Conservation (phyloP, 331 rosid species). For the Stylosanthes scabra region DNA sequence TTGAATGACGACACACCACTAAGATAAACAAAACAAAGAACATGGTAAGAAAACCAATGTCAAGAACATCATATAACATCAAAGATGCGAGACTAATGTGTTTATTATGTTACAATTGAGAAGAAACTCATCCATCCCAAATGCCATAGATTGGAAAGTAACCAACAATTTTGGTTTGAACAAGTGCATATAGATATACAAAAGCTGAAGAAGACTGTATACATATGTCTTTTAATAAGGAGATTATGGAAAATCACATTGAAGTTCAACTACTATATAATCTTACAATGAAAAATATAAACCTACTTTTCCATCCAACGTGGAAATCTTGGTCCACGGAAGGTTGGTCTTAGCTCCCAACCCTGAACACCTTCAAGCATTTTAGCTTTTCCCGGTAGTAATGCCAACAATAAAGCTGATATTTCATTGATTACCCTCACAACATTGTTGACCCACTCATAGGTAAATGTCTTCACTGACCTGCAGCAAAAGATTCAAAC, state of each 20-base stretch:
- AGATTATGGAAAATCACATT: not conserved
- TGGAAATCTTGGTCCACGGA: conserved; percentile 91
- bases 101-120: not conserved
- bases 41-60: conserved; percentile 36
- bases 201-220: no score
- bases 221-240: no score
- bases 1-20: conserved; percentile 98
- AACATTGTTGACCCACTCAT: conserved; percentile 77
- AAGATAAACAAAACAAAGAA: conserved; percentile 17
- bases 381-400: conserved; percentile 80
- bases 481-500: conserved; percentile 54
- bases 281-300: not conserved
- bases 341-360: conserved; percentile 95
- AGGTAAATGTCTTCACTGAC: conserved; percentile 92
- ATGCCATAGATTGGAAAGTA: not conserved
- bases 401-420: conserved; percentile 74
- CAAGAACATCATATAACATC: conserved; percentile 23
- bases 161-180: not conserved
- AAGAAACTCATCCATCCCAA: conserved; percentile 1
- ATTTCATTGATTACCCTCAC: conserved; percentile 89
- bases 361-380: conserved; percentile 96
- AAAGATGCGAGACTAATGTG: conserved; percentile 9
- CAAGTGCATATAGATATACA: no score
- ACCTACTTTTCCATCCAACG: conserved; percentile 97
- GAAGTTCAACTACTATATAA: conserved; percentile 5